A percentile compares a stretch with the other conserved stretches of the same genome.
Evolutionary conservation across 164 flowering plant species (phyloP).

Genomic region (Tinospora cordifolia): DNA sequence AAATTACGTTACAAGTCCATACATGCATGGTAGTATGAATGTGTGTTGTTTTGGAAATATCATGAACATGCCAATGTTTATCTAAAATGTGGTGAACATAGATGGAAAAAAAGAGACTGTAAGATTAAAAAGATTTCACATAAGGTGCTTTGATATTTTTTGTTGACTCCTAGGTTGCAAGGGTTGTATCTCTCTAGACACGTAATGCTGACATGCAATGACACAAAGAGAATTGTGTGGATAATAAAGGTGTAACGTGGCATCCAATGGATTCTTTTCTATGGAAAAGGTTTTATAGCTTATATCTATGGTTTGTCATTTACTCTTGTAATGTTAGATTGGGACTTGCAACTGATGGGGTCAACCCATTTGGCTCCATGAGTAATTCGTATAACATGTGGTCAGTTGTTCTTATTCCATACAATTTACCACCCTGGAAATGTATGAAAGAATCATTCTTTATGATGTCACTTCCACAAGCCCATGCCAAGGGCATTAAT

Average conservation of each 20-base stretch:
- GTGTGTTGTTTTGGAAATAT: no score
- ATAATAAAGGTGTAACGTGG: neutral
- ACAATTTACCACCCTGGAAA: neutral
- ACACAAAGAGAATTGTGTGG: neutral
- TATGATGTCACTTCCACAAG: neutral
- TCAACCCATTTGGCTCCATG: no score
- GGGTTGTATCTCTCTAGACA: neutral
- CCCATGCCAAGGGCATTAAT: neutral
- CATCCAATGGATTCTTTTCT: neutral
- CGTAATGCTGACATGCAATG: neutral
- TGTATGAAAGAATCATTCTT: neutral
- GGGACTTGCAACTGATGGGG: no score
- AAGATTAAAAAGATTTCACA: no score
- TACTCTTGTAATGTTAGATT: no score
- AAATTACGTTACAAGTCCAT: no score
- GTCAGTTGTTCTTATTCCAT: neutral
- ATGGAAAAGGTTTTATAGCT: neutral
- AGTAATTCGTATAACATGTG: neutral
- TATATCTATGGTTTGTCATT: neutral
- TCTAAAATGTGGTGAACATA: no score
- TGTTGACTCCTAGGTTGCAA: neutral
- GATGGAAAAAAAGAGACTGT: no score
- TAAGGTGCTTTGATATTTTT: no score
- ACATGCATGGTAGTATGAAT: no score
- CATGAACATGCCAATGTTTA: no score